Evolutionary conservation across 1,139 yeast genomes (phyloP), one percentile per base, ranked within the genome.

Genomic region (Entelexis paramagnoliae): DNA sequence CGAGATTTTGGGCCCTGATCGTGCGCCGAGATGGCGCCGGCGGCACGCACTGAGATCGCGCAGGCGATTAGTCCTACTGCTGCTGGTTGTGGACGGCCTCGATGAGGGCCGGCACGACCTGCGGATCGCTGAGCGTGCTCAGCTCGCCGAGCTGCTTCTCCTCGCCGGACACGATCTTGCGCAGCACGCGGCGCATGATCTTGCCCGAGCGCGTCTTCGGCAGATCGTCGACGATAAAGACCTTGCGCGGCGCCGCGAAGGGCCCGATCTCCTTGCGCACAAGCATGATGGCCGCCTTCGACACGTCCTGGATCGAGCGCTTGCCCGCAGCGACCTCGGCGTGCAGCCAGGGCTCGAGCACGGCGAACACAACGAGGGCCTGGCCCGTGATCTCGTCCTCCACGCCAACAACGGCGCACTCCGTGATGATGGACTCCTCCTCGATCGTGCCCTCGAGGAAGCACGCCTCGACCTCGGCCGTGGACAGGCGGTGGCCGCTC

Each of bases 131-230:
- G 68, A 91, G 77, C 49, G 98, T 91, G 57, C 94, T 76, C 66
- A 86, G 77, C 69, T 91, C 98, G 62, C 98, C 98, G 63, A 91
- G 76, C 69, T 86, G 88, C 63, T 87, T 95, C 58, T 86, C 91
- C 73, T 91, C 97, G 62, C 84, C 79, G 51, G 91, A 78, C 46
- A 91, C 81, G 57, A 91, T 75, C 76, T 91, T 91, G 75, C 98
- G 83, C 72, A 91, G 78, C 63, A 91, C 85, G 75, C 98, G 85
- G 77, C 98, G 84, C 95, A 91, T 89, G 68, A 91, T 89, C 78
- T 91, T 91, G 64, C 98, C 98, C 30, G 96, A 87, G 74, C 98
- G 80, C 34, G 98, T 91, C 79, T 88, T 89, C 70, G 98, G 98
- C 69, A 91, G 79, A 66, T 91, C 98, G 55, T 77, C 78, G 52